These are phyloP conservation scores for Penicillium psychrosexuale DNA, from an alignment of 2,329 filamentous ascomycete species.

Conservation along the genomic window DNA sequence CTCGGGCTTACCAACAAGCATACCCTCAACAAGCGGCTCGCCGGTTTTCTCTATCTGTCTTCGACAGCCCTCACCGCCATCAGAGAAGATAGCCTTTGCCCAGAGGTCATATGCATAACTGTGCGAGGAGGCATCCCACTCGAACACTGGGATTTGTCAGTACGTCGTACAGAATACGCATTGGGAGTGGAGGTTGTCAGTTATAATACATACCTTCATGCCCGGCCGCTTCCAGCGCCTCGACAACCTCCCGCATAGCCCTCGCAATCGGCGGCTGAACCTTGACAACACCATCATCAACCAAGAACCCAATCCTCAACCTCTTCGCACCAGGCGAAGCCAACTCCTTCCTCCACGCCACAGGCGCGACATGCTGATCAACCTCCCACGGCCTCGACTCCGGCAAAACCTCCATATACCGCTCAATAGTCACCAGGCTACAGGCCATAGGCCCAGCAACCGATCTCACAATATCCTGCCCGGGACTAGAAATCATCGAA, in stretches of 20 bases:
- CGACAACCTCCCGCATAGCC: conserved; percentile 53
- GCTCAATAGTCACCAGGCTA: conserved; percentile 27
- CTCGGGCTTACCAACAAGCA: conserved; percentile 33
- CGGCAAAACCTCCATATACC: conserved; percentile 36
- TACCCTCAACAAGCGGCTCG: conserved; percentile 36
- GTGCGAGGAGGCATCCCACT: conserved; percentile 33
- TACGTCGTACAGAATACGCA: background rate
- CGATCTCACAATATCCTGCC: conserved; percentile 28
- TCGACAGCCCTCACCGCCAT: conserved; percentile 32
- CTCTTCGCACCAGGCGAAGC: conserved; percentile 36
- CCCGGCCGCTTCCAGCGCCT: conserved; percentile 57
- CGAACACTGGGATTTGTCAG: conserved; percentile 22
- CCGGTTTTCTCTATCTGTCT: conserved; percentile 29
- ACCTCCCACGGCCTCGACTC: conserved; percentile 36
- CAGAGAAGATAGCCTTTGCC: conserved; percentile 33
- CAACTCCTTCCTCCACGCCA: conserved; percentile 36
- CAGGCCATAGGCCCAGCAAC: conserved; percentile 32
- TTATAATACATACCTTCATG: conserved; percentile 46
- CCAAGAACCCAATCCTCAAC: conserved; percentile 59
- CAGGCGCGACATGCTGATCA: conserved; percentile 36
- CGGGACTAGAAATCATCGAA: conserved; percentile 13
- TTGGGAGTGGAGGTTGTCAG: rapidly evolving
- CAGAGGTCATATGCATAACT: conserved; percentile 30
- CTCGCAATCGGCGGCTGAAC: conserved; percentile 59
- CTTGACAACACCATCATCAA: conserved; percentile 58